Percentiles rank a stretch among this genome's conserved stretches.
Evolutionary conservation across 2,329 filamentous ascomycete genomes (phyloP).

Genomic region (Epichloe uncinata): DNA sequence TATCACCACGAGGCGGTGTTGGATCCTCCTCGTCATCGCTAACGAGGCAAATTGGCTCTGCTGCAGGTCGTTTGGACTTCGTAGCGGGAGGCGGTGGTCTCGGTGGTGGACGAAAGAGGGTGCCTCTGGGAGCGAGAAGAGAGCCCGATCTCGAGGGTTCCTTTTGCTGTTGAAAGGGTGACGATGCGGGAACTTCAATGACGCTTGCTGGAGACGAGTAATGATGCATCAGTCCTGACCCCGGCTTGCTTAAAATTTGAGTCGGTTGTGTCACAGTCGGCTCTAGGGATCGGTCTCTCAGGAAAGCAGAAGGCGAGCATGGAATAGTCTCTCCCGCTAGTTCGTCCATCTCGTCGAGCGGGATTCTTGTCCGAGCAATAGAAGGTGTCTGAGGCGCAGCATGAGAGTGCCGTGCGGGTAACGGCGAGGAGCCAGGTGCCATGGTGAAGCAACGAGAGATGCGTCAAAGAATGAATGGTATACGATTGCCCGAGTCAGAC

Average conservation of each 20-base stretch:
- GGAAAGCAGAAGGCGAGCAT: conserved; percentile 26
- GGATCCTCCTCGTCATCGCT: conserved; percentile 33
- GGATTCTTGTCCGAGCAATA: conserved; percentile 11
- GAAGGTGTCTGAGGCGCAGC: conserved; percentile 16
- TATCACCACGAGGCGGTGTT: conserved; percentile 44
- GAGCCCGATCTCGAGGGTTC: conserved; percentile 28
- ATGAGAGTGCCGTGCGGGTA: conserved; percentile 18
- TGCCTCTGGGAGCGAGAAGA: conserved; percentile 64
- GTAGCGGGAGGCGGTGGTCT: conserved; percentile 11
- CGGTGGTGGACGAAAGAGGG: conserved; percentile 46
- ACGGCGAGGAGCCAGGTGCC: conserved; percentile 18
- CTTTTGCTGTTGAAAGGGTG: conserved; percentile 43
- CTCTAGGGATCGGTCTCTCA: conserved; percentile 13
- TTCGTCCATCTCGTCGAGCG: conserved; percentile 29
- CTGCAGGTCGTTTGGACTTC: conserved; percentile 22
- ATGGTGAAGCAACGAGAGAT: conserved; percentile 10
- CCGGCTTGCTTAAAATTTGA: conserved; percentile 30
- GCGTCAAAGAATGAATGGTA: background rate
- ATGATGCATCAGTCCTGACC: conserved; percentile 14
- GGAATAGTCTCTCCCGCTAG: conserved; percentile 32
- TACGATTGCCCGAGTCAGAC: background rate
- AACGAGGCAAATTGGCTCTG: conserved; percentile 32
- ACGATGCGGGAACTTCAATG: conserved; percentile 82
- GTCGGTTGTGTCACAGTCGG: conserved; percentile 29
- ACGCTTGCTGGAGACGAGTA: conserved; percentile 32